These are phyloP conservation scores for Penicillium hordei DNA, from an alignment of 2,329 filamentous ascomycete genomes.

Conservation along the genomic window DNA sequence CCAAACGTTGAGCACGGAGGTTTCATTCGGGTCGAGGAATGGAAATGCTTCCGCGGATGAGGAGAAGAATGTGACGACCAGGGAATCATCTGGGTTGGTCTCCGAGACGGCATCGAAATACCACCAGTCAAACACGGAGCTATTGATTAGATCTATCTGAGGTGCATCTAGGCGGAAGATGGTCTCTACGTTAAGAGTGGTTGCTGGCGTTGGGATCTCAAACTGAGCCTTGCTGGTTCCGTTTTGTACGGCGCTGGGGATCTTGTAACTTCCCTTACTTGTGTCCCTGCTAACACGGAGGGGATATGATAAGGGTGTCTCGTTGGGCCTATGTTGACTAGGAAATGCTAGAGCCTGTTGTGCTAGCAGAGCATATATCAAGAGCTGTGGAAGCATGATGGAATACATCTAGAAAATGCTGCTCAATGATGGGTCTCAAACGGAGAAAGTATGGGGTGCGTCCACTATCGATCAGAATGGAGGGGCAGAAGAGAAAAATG, in stretches of 20 bases:
- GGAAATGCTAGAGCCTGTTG: neutral
- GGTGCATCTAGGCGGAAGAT: conserved; percentile 28
- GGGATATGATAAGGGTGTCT: neutral
- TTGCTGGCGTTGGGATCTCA: conserved; percentile 9
- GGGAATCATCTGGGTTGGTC: conserved; percentile 23
- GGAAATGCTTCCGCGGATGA: conserved; percentile 38
- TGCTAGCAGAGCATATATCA: neutral
- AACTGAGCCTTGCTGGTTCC: conserved; percentile 10
- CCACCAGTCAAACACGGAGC: conserved; percentile 42
- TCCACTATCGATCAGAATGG: neutral
- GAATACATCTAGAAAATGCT: neutral
- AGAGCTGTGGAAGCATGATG: neutral
- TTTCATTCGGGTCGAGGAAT: conserved; percentile 23
- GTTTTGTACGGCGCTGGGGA: conserved; percentile 14
- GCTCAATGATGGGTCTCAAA: neutral
- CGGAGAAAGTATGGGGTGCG: neutral
- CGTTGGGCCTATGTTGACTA: neutral
- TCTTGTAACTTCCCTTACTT: conserved; percentile 4
- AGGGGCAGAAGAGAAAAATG: neutral
- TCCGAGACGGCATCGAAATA: conserved; percentile 42
- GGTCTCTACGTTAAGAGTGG: neutral
- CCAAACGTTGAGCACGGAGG: conserved; percentile 26
- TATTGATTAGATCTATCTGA: conserved; percentile 28
- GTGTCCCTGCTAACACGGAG: neutral
- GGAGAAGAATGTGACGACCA: conserved; percentile 38